These are phyloP conservation scores for Pyricularia grisea DNA, from an alignment of 2,329 filamentous ascomycete genomes.

Conservation along the genomic window DNA sequence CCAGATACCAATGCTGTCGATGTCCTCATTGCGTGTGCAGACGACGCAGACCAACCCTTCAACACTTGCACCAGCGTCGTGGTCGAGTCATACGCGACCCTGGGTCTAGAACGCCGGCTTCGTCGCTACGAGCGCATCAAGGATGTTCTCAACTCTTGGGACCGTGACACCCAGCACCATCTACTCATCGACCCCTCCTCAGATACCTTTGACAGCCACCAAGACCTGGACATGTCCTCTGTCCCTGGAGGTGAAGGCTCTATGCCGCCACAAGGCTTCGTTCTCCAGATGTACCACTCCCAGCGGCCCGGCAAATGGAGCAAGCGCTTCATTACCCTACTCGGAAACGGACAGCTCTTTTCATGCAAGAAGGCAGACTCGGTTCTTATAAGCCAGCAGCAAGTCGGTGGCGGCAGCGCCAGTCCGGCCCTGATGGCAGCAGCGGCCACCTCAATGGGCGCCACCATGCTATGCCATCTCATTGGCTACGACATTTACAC, in stretches of 20 bases:
- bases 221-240: slow-evolving; percentile 54
- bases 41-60: slow-evolving; percentile 41
- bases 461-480: slow-evolving; percentile 66
- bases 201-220: slow-evolving; percentile 40
- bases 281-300: slow-evolving; percentile 69
- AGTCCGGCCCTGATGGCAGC: neutral
- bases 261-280: slow-evolving; percentile 35
- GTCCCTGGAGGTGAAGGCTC: slow-evolving; percentile 44
- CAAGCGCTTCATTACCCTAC: slow-evolving; percentile 70
- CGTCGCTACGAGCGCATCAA: slow-evolving; percentile 79
- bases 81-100: slow-evolving; percentile 63
- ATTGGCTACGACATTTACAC: slow-evolving; percentile 90
- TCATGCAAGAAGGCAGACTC: slow-evolving; percentile 62
- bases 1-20: slow-evolving; percentile 67
- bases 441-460: slow-evolving; percentile 28
- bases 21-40: slow-evolving; percentile 58
- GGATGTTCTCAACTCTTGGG: slow-evolving; percentile 90
- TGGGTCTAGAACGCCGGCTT: slow-evolving; percentile 73
- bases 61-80: slow-evolving; percentile 59
- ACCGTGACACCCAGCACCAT: slow-evolving; percentile 66
- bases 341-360: slow-evolving; percentile 60
- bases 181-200: slow-evolving; percentile 54
- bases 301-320: slow-evolving; percentile 79
- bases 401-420: slow-evolving; percentile 1
- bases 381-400: slow-evolving; percentile 24